A percentile compares a stretch with the other conserved stretches of the same genome.
Conservation (phyloP, 345 rosid species). For the Hibiscus trionum region DNA sequence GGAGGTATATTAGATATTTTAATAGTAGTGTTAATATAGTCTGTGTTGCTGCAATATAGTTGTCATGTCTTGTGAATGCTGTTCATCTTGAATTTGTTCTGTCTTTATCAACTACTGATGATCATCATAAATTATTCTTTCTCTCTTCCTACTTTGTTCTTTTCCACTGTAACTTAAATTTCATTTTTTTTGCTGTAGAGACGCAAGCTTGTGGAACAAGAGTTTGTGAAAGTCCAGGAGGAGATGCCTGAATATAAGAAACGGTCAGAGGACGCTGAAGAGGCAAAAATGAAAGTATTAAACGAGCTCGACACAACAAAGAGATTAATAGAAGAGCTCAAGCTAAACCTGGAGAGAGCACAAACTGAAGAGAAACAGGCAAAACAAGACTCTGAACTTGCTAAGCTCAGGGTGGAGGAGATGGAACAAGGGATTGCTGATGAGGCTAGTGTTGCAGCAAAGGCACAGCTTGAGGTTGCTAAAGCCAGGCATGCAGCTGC, state of each 20-base stretch:
- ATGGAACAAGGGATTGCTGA: slow-evolving; percentile 2
- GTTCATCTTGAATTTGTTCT: background rate
- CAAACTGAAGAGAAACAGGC: slow-evolving; percentile 3
- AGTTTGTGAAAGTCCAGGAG: background rate
- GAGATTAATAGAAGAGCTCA: background rate
- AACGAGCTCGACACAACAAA: background rate
- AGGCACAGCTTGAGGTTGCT: slow-evolving; percentile 1
- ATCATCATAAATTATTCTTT: background rate
- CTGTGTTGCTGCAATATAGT: background rate
- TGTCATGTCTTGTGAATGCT: background rate
- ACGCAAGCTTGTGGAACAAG: background rate
- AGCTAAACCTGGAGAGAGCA: slow-evolving; percentile 3
- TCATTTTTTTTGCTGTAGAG: background rate
- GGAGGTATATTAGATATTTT: background rate
- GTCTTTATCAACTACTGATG: background rate
- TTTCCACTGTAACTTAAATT: background rate
- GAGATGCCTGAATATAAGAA: slow-evolving; percentile 1
- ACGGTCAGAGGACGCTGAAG: background rate
- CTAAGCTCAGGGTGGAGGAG: slow-evolving; percentile 1
- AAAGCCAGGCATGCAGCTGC: slow-evolving; percentile 2
- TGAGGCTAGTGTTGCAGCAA: slow-evolving; percentile 1
- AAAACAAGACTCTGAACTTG: background rate
- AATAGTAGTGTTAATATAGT: background rate
- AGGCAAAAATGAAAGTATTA: background rate
- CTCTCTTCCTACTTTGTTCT: background rate